These are phyloP conservation scores for Penicillium sp. DNA, from an alignment of 2,329 filamentous ascomycete genomes.

Conservation along the genomic window DNA sequence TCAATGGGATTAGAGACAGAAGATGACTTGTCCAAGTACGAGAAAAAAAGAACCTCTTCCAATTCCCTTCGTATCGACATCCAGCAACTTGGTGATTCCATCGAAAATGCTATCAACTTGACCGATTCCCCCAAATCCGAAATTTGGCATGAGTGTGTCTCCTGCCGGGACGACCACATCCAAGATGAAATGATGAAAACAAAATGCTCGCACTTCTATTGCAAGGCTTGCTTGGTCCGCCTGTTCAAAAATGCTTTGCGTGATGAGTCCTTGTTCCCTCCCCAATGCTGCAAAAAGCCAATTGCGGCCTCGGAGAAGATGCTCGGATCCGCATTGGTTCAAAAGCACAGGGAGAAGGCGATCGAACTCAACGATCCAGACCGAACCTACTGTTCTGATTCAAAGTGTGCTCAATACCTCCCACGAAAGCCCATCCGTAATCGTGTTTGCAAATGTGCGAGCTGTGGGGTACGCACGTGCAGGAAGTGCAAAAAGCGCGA, in stretches of 20 bases:
- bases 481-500: conserved; percentile 1
- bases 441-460: neutral
- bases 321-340: neutral
- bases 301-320: neutral
- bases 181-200: neutral
- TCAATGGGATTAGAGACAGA: neutral
- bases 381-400: conserved; percentile 2
- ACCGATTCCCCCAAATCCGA: neutral
- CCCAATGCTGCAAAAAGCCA: neutral
- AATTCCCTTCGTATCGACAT: neutral
- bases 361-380: neutral
- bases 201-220: conserved; percentile 2
- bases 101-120: neutral
- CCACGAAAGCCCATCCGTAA: neutral
- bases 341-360: neutral
- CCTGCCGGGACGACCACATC: neutral
- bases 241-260: neutral
- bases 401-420: neutral
- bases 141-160: neutral
- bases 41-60: neutral
- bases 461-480: conserved; percentile 1
- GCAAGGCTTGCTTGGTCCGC: neutral
- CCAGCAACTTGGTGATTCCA: neutral
- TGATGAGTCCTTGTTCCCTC: conserved; percentile 4
- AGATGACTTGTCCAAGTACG: neutral